Percentiles rank a stretch among this genome's conserved stretches.
Evolutionary conservation across 495 filamentous ascomycete species (phyloP).

Genomic region (Rusavskia elegans): DNA sequence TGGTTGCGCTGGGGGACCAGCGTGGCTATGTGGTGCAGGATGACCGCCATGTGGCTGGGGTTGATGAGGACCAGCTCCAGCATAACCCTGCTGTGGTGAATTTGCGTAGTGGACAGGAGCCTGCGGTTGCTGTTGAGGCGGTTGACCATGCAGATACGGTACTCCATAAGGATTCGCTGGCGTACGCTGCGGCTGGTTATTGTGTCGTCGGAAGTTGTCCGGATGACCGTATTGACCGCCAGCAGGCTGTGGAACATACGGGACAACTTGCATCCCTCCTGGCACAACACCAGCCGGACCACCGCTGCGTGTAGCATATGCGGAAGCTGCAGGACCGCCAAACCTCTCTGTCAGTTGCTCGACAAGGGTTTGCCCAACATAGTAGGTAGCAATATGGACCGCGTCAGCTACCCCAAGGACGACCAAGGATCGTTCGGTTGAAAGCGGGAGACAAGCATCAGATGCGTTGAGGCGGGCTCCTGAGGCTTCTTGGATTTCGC

Average conservation of each 20-base stretch:
- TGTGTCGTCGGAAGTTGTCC: constrained; percentile 64
- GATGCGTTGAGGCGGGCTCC: constrained; percentile 94
- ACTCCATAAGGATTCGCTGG: constrained; percentile 49
- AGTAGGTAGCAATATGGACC: constrained; percentile 97
- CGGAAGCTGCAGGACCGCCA: constrained; percentile 87
- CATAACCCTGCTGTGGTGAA: constrained; percentile 49
- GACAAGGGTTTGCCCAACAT: constrained; percentile 86
- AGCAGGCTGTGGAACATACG: constrained; percentile 83
- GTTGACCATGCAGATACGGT: constrained; percentile 51
- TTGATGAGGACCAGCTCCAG: constrained; percentile 63
- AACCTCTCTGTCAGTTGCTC: constrained; percentile 95
- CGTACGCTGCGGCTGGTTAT: constrained; percentile 48
- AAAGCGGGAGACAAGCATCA: constrained; percentile 81
- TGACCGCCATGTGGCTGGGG: constrained; percentile 42
- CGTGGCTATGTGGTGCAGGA: constrained; percentile 43
- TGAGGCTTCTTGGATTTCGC: constrained; percentile 95
- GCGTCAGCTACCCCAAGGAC: constrained; percentile 83
- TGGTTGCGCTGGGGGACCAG: constrained; percentile 43
- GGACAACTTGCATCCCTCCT: constrained; percentile 94
- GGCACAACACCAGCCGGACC: constrained; percentile 83
- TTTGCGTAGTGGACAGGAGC: constrained; percentile 53
- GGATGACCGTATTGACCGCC: constrained; percentile 84
- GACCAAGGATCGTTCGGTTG: constrained; percentile 91
- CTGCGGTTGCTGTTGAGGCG: constrained; percentile 38
- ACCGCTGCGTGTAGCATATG: constrained; percentile 90